Evolutionary conservation across 495 filamentous ascomycete species (phyloP).

Genomic region (Daldinia childiae): DNA sequence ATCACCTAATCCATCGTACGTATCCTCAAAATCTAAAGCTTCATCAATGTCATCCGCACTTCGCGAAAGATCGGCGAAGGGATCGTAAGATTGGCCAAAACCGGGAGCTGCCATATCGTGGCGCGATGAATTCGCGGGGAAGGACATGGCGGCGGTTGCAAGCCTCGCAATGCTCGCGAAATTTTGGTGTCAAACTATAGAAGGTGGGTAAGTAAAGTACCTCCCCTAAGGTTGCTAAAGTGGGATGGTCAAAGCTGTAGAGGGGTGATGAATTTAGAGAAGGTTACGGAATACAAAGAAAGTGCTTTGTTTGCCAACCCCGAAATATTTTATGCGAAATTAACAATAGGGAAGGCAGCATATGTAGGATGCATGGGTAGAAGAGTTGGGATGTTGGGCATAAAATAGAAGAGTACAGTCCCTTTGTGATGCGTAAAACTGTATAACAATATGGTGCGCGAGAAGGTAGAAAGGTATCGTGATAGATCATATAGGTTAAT

Average conservation of each 20-base stretch:
- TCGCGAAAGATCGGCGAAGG: slow-evolving; percentile 82
- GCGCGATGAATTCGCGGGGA: slow-evolving; percentile 78
- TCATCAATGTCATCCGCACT: slow-evolving; percentile 78
- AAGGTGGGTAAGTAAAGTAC: background rate
- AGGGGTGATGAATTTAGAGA: background rate
- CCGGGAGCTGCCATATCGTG: slow-evolving; percentile 69
- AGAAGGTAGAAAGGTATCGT: background rate
- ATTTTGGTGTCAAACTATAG: background rate
- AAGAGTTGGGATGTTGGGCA: background rate
- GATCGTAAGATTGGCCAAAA: slow-evolving; percentile 85
- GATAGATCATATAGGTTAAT: background rate
- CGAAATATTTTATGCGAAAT: background rate
- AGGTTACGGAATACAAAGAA: too few species aligned
- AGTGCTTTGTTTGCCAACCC: background rate
- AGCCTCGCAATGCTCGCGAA: slow-evolving; percentile 4
- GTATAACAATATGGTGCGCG: background rate
- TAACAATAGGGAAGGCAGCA: too few species aligned
- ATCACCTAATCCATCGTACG: slow-evolving; percentile 95
- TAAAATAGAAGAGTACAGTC: background rate
- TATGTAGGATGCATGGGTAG: background rate
- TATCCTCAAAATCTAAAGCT: slow-evolving; percentile 94
- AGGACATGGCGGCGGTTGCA: slow-evolving; percentile 69
- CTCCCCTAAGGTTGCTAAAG: background rate
- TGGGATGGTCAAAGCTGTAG: background rate
- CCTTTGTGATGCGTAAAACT: background rate